Evolutionary conservation across 805 yeast genomes (phyloP).

Genomic region (Candida rishiriensis): DNA sequence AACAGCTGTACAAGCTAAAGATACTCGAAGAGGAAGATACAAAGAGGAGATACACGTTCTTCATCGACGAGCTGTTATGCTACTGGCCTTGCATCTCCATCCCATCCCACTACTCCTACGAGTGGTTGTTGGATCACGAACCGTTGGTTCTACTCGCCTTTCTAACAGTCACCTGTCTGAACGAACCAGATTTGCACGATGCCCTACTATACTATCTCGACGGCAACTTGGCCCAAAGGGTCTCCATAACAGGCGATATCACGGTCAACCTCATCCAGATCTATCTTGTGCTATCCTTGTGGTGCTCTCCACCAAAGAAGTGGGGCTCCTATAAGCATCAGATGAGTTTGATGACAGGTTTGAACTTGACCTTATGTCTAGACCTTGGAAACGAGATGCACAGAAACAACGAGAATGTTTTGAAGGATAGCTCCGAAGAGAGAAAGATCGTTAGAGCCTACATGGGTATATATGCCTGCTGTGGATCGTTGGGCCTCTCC

Average conservation of each 20-base stretch:
- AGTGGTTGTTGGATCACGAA: slow-evolving; percentile 35
- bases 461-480: slow-evolving; percentile 45
- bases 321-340: slow-evolving; percentile 52
- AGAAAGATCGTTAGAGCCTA: slow-evolving; percentile 37
- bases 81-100: slow-evolving; percentile 48
- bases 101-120: slow-evolving; percentile 34
- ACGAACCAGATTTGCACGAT: slow-evolving; percentile 40
- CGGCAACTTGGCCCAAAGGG: slow-evolving; percentile 38
- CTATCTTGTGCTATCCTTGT: slow-evolving; percentile 41
- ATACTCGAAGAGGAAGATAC: slow-evolving; percentile 34
- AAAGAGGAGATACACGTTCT: slow-evolving; percentile 30
- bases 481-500: slow-evolving; percentile 48
- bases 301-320: slow-evolving; percentile 51
- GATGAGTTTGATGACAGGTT: slow-evolving; percentile 41
- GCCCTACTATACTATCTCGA: slow-evolving; percentile 41
- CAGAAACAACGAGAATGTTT: slow-evolving; percentile 23
- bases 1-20: slow-evolving; percentile 34
- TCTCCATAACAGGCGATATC: slow-evolving; percentile 41
- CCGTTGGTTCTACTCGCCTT: slow-evolving; percentile 42
- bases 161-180: slow-evolving; percentile 43
- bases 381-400: slow-evolving; percentile 39
- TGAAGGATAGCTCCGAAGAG: slow-evolving; percentile 29
- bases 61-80: slow-evolving; percentile 35
- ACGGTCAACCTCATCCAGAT: slow-evolving; percentile 38
- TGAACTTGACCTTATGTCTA: slow-evolving; percentile 43